A percentile compares a stretch with the other conserved stretches of the same genome.
Evolutionary conservation across 495 filamentous ascomycete genomes (phyloP).

Genomic region (Staphylotrichum longicolle): DNA sequence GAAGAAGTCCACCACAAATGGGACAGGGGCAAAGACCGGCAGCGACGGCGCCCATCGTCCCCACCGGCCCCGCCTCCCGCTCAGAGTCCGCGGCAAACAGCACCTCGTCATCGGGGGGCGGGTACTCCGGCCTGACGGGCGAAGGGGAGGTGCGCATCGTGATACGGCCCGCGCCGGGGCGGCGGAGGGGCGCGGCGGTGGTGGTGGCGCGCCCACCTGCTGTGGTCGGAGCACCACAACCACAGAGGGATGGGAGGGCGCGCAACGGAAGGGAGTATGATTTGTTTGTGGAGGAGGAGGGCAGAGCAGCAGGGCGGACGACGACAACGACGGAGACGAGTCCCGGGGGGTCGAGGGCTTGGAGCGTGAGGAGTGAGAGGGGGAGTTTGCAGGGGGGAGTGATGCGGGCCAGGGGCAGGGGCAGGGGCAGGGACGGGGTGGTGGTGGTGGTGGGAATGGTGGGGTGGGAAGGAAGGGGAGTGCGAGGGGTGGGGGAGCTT

Average conservation of each 20-base stretch:
- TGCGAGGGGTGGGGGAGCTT: too few relatives aligned
- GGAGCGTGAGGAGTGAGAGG: slow-evolving; percentile 6
- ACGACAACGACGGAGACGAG: neutral
- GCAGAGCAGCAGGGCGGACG: neutral
- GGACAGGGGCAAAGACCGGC: too few relatives aligned
- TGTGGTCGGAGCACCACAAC: too few relatives aligned
- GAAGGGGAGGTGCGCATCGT: slow-evolving; percentile 34
- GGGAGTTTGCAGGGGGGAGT: neutral
- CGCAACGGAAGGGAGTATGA: too few relatives aligned
- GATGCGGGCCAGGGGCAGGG: too few relatives aligned
- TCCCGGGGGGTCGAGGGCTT: neutral
- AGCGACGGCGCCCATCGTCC: slow-evolving; percentile 5
- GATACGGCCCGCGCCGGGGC: slow-evolving; percentile 25
- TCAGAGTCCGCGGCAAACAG: too few relatives aligned
- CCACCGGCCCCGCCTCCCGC: slow-evolving; percentile 4
- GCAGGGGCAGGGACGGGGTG: neutral
- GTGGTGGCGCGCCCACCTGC: too few relatives aligned
- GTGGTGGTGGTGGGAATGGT: slow-evolving; percentile 4
- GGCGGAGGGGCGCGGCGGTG: too few relatives aligned
- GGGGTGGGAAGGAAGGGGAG: neutral
- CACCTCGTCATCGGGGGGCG: neutral
- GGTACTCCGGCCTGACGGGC: slow-evolving; percentile 19
- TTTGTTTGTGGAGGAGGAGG: neutral
- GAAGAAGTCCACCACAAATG: neutral
- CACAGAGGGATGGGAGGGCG: too few relatives aligned